Percentiles rank a stretch among this genome's conserved stretches.
phyloP scores from a whole-genome alignment of 345 rosid species.

The Citropsis articulata region DNA sequence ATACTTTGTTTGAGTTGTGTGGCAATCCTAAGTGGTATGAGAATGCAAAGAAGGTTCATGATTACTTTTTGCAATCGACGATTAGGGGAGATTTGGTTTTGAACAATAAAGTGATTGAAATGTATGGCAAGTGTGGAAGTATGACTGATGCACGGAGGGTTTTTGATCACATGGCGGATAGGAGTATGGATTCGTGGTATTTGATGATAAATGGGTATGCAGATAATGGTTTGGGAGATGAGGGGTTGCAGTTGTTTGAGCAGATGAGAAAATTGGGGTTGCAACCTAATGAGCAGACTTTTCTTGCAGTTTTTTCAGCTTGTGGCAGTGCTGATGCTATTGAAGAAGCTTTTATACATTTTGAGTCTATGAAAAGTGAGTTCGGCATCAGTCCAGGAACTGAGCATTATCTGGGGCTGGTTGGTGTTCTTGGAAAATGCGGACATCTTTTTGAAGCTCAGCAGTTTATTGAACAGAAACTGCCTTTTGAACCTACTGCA shows the following conservation, averaged over 20 bases:
- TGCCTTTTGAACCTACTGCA: conserved; percentile 57
- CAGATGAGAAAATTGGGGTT: conserved; percentile 51
- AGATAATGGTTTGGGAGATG: conserved; percentile 63
- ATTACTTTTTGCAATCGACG: conserved; percentile 56
- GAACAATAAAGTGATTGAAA: conserved; percentile 55
- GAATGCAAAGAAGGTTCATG: conserved; percentile 72
- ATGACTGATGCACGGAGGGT: conserved; percentile 69
- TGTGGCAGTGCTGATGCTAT: conserved; percentile 65
- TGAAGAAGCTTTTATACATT: conserved; percentile 70
- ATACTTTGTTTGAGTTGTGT: conserved; percentile 45
- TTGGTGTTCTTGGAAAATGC: conserved; percentile 67
- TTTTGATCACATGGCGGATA: conserved; percentile 68
- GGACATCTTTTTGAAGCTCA: conserved; percentile 64
- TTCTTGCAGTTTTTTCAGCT: conserved; percentile 50
- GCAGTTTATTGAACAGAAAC: conserved; percentile 40
- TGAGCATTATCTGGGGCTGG: conserved; percentile 55
- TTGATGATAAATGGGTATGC: conserved; percentile 62
- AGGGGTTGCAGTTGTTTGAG: conserved; percentile 69
- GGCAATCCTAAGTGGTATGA: conserved; percentile 45
- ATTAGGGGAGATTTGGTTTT: conserved; percentile 52
- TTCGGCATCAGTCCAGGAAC: conserved; percentile 41
- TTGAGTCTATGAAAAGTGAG: conserved; percentile 55
- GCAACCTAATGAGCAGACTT: conserved; percentile 55
- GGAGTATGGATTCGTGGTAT: conserved; percentile 73
- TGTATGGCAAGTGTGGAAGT: conserved; percentile 57